phyloP scores from a whole-genome alignment of 768 basidiomycete species.

The Collybiopsis luxurians region DNA sequence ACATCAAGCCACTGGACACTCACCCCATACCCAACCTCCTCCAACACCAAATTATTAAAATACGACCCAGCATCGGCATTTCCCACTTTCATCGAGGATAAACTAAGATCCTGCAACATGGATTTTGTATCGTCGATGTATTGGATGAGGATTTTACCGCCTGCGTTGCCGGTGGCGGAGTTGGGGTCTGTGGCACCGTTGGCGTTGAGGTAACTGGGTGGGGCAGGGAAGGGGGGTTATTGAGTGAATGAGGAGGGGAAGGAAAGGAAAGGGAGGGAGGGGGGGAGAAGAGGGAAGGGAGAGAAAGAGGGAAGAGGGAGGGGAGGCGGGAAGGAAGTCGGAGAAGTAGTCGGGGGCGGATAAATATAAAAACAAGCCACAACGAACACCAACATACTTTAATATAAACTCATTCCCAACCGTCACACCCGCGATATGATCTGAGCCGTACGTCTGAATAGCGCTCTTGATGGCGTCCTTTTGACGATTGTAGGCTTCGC shows the following conservation, averaged over 20 bases:
- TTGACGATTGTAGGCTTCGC: conserved; percentile 73
- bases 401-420: conserved; percentile 94
- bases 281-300: too few relatives aligned
- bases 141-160: conserved; percentile 61
- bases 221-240: not conserved
- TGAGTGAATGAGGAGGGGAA: too few relatives aligned
- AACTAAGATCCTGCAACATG: conserved; percentile 52
- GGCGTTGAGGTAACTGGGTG: conserved; percentile 52
- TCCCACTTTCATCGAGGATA: conserved; percentile 65
- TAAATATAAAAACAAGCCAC: too few relatives aligned
- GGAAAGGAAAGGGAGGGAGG: not conserved
- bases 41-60: conserved; percentile 73
- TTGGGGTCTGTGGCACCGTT: conserved; percentile 55
- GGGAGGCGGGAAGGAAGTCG: too few relatives aligned
- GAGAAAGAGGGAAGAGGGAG: not conserved
- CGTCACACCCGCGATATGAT: conserved; percentile 75
- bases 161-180: conserved; percentile 52
- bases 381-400: too few relatives aligned
- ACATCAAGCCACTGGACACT: too few relatives aligned
- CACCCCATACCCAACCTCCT: conserved; percentile 67
- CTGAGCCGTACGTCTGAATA: conserved; percentile 73
- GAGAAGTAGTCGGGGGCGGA: too few relatives aligned
- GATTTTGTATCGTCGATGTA: conserved; percentile 66
- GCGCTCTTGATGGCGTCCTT: conserved; percentile 61
- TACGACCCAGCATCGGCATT: conserved; percentile 84